Conservation (phyloP, 352 stramenopile genomes). For the Globisporangium nagaii region DNA sequence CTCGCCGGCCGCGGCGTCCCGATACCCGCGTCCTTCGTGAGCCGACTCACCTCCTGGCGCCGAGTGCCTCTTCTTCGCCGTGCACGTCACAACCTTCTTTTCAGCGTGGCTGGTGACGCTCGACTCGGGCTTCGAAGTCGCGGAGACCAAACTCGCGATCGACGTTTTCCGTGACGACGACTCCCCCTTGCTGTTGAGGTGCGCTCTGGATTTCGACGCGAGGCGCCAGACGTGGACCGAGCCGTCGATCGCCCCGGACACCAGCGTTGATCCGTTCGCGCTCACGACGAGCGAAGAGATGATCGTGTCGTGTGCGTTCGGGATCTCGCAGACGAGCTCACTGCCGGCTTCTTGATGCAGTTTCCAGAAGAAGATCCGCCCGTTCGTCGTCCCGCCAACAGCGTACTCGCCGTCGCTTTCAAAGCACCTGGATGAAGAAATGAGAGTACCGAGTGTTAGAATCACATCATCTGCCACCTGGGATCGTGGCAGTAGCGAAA, state of each 20-base stretch:
- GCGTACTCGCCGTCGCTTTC: conserved; percentile 70
- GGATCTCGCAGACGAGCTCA: conserved; percentile 56
- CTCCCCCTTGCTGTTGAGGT: conserved; percentile 1
- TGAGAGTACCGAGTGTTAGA: too few species aligned
- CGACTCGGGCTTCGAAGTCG: neutral
- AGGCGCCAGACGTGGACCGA: conserved; percentile 61
- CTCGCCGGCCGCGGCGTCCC: neutral
- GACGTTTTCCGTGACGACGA: conserved; percentile 1
- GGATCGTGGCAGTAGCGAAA: too few species aligned
- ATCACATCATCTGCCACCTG: neutral
- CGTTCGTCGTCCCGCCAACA: conserved; percentile 57
- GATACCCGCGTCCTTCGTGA: neutral
- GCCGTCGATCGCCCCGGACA: conserved; percentile 57
- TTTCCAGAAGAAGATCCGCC: conserved; percentile 67
- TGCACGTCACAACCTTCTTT: neutral
- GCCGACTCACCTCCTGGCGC: neutral
- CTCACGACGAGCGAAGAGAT: conserved; percentile 61
- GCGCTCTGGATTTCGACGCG: neutral
- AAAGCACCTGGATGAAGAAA: conserved; percentile 30
- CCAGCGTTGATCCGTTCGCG: conserved; percentile 39
- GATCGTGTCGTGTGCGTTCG: conserved; percentile 50
- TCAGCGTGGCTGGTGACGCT: neutral
- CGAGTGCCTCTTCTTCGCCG: neutral
- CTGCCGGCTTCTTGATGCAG: conserved; percentile 31
- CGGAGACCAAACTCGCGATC: neutral